Base-by-base conservation (phyloP, 129 eudicot genomes). In the Deinandra increscens region DNA sequence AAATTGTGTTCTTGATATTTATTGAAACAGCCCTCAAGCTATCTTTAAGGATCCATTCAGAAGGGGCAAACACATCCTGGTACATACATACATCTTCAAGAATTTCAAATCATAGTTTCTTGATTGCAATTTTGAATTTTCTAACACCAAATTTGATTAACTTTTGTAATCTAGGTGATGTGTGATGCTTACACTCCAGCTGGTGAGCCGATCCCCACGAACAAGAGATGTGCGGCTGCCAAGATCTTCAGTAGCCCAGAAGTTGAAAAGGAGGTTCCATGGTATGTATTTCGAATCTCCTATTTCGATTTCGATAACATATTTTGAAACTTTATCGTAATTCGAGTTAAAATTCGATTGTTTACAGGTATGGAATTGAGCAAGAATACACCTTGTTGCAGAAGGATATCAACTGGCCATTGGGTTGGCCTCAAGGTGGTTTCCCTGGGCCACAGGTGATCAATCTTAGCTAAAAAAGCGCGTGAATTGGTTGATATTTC, bases 101-200 rank as follows among this genome's bases (percentile, higher is more conserved):
- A 44, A 17, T 33, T 7, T 60, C 50, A 44, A 58, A 10, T 31
- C 18, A 26, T 60, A 33, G 43, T 56, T 66, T 11, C 6, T 51
- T 13, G 33, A 38, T 60, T 60, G 17, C 0, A 49, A 26, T 26
- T 65, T 73, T 2, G 37, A 36, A 4, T 36, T 58, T 7, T 43
- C 3, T 12, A n/a, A n/a, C n/a, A 8, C 7, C 20, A 1, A 19
- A 61, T 26, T 66, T 62, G 20, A 1, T 29, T 39, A 0, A 9
- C 5, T 34, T 45, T 2, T 15, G 13, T 44, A 48, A 17, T 70
- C 19, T 80, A 91, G 97, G 97, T 91, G 72, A 91, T 91, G 82
- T 91, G 98, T 71, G 98, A 91, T 72, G 76, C 95, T 5, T 91
- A 91, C 84, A 91, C 98, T 1, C 98, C 98, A 23, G 94, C 93